These are phyloP conservation scores for Apodospora peruviana DNA, from an alignment of 495 filamentous ascomycete genomes.

Conservation along the genomic window DNA sequence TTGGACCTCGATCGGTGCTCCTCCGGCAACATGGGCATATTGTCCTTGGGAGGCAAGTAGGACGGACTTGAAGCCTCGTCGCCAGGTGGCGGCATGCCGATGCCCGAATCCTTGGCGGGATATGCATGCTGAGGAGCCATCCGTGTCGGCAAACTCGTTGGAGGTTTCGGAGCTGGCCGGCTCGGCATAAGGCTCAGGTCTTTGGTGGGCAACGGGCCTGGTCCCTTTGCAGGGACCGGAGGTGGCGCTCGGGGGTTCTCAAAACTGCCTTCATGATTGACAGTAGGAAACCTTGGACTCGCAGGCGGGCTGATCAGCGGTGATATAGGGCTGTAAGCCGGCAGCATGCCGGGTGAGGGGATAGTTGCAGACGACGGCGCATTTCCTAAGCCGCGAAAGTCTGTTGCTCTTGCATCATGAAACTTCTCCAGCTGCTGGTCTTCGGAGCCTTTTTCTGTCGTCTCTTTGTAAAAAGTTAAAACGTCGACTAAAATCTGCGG, in stretches of 20 bases:
- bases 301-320: slow-evolving; percentile 75
- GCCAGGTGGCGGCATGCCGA: slow-evolving; percentile 46
- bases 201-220: slow-evolving; percentile 36
- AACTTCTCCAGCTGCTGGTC: slow-evolving; percentile 96
- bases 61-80: slow-evolving; percentile 44
- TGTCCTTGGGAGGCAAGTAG: slow-evolving; percentile 43
- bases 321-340: slow-evolving; percentile 49
- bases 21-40: slow-evolving; percentile 46
- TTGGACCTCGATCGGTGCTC: slow-evolving; percentile 51
- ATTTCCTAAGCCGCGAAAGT: slow-evolving; percentile 41
- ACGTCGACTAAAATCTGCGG: slow-evolving; percentile 92
- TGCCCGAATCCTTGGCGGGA: slow-evolving; percentile 47
- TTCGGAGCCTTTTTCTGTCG: slow-evolving; percentile 68
- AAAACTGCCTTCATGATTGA: slow-evolving; percentile 86
- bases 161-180: slow-evolving; percentile 62
- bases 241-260: slow-evolving; percentile 94
- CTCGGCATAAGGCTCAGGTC: slow-evolving; percentile 55
- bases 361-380: slow-evolving; percentile 36
- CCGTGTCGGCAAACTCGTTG: slow-evolving; percentile 43
- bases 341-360: slow-evolving; percentile 40
- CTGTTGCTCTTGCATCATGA: slow-evolving; percentile 67
- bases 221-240: slow-evolving; percentile 63
- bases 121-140: slow-evolving; percentile 44
- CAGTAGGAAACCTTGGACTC: slow-evolving; percentile 84
- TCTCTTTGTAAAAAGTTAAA: slow-evolving; percentile 94